Evolutionary conservation across 331 rosid genomes (phyloP).

Genomic region (Ulmus americana): DNA sequence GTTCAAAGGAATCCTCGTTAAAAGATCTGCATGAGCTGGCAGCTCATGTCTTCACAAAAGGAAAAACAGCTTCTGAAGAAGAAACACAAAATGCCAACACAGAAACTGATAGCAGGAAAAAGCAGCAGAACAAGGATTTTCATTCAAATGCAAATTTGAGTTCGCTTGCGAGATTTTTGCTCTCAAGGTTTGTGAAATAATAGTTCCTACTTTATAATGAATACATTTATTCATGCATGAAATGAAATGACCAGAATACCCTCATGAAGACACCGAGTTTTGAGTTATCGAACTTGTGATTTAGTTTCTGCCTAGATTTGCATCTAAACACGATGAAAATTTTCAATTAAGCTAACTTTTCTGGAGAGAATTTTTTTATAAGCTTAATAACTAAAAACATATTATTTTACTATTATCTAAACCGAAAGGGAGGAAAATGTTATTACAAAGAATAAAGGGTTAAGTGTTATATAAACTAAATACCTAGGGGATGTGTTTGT

Average conservation of each 20-base stretch:
- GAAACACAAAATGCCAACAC: conserved; percentile 35
- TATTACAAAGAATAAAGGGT: too few relatives aligned
- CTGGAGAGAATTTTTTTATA: too few relatives aligned
- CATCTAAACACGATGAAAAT: neutral
- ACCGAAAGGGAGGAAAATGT: too few relatives aligned
- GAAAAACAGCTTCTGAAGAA: conserved; percentile 53
- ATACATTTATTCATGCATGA: neutral
- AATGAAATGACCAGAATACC: too few relatives aligned
- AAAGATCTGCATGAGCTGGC: conserved; percentile 80
- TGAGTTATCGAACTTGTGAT: neutral
- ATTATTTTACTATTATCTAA: neutral
- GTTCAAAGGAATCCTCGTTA: conserved; percentile 72
- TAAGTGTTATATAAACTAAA: neutral
- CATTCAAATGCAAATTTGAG: conserved; percentile 71
- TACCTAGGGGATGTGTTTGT: neutral
- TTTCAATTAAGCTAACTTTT: too few relatives aligned
- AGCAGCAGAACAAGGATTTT: conserved; percentile 56
- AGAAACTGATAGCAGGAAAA: conserved; percentile 50
- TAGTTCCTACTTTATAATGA: conserved; percentile 5
- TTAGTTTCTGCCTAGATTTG: neutral
- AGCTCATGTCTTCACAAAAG: conserved; percentile 41
- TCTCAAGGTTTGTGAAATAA: conserved; percentile 63
- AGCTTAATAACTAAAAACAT: neutral
- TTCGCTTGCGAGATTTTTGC: conserved; percentile 93
- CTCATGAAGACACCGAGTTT: neutral